Evolutionary conservation across 78 protist genomes (phyloP), one percentile per base, ranked within the genome.

Genomic region (Dictyostelium purpureum): DNA sequence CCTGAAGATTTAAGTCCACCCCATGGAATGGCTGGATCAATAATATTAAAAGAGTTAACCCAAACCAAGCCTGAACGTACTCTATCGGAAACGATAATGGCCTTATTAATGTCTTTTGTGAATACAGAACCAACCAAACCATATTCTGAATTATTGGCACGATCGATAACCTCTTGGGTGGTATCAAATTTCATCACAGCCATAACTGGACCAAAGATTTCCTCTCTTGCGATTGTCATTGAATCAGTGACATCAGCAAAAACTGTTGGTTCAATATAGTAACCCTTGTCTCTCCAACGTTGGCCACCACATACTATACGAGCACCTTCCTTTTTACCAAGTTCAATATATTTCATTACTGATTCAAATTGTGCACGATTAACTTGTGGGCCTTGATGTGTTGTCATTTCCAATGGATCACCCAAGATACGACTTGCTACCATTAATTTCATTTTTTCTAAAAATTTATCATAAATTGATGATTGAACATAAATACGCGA

Each of bases 191-290:
- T 88, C 14, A 59, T 37, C 40, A 93, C 45, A 31, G 75, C 47
- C 77, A 95, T 66, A 10, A 96, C 97, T 14, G 98, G 98, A 24
- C 98, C 98, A 82, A 96, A 96, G 57, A 96, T 96, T 70, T 96
- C 98, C 57, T 96, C 98, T 9, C 19, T 66, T 47, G 67, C 93
- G 56, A 96, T 81, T 9, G 71, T 47, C 90, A 82, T 95, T 19
- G 63, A 75, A 33, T 94, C 94, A 11, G 35, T 21, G 4, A 90
- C 89, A 75, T 91, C 79, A 26, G 87, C 9, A 66, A 96, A 90
- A 56, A 96, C 54, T 1, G 97, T 95, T 79, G 97, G 98, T 87
- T 90, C 69, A 54, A 96, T 59, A 63, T 56, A 96, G 79, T 90
- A 94, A 12, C 98, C 98, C 28, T 79, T 61, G 1, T 2, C 42